Base-by-base conservation (phyloP, 2,329 filamentous ascomycete species). In the Epichloe hybrida region DNA sequence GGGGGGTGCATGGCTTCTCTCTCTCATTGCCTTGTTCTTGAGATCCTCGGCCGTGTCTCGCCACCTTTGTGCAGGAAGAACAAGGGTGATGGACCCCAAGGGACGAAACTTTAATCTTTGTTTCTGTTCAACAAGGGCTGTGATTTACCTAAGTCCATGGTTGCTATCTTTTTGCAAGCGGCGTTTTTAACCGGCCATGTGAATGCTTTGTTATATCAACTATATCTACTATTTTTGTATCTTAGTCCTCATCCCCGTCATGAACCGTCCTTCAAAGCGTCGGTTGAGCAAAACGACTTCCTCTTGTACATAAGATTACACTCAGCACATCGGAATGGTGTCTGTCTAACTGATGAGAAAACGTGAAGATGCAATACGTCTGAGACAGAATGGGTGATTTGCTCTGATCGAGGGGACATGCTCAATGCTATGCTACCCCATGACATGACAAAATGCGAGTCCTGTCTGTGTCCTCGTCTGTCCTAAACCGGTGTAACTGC, bases 121-220 rank as follows among this genome's bases (percentile, higher is more conserved):
- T 42, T 20, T 15, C 34, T 45, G 27, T 41, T 39, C 39, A 43
- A 51, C 31, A 45, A 48, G 17, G 45, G 50, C 34, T 17, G 7
- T 11, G 20, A 15, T 38, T 34, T 46, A 15, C 7, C n/a, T 11
- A 27, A 20, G 34, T 36, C 42, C 41, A 40, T 39, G 21, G 21
- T 35, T 17, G 43, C n/a, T 43, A 27, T 44, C 11, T 31, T 39
- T 20, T 37, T 50, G 35, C 39, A 46, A 46, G 40, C 37, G 50
- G 45, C 36, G 50, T 54, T 54, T 41, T 46, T 6, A 50, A 53
- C 27, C 44, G 46, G 45, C 39, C 48, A 31, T 47, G 41, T 38
- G 40, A 44, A 27, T 12, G 46, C 56, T 31, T 44, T 37, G 21
- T 54, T 38, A 38, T 13, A 5, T 42, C 21, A 21, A n/a, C 6